Percentiles rank a stretch among this genome's conserved stretches.
Conservation (phyloP, 768 basidiomycete species). For the Rhodotorula graminis region DNA sequence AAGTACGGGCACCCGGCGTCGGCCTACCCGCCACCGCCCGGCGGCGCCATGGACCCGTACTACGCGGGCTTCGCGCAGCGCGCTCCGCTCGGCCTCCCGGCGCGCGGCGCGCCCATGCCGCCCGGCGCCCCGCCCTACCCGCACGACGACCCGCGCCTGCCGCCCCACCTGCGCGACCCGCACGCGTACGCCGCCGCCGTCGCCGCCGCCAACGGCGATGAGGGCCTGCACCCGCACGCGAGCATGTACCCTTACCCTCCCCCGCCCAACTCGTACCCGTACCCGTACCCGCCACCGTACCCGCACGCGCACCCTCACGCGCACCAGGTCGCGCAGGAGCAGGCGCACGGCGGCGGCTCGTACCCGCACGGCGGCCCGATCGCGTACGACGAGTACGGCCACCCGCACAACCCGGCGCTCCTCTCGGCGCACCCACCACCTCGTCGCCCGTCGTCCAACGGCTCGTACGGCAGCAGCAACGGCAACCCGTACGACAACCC, state of each 20-base stretch:
- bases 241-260: neutral
- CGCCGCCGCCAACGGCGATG: neutral
- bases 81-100: neutral
- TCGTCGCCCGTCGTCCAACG: slow-evolving; percentile 5
- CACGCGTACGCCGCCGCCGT: neutral
- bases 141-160: slow-evolving; percentile 1
- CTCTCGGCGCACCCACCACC: neutral
- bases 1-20: neutral
- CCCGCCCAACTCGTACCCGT: slow-evolving; percentile 10
- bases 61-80: neutral
- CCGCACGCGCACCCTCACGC: no score
- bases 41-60: slow-evolving; percentile 3
- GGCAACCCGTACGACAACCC: neutral
- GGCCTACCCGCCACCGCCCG: neutral
- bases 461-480: neutral
- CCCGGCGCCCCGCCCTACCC: neutral
- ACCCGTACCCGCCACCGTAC: slow-evolving; percentile 1
- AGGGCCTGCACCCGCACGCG: neutral
- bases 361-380: neutral
- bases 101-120: neutral
- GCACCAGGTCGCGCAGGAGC: slow-evolving; percentile 6
- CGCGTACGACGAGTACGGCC: neutral
- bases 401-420: neutral
- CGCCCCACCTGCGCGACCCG: neutral
- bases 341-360: neutral